These are phyloP conservation scores for Effrenium voratum DNA, from an alignment of 73 alveolate genomes.

Conservation along the genomic window DNA sequence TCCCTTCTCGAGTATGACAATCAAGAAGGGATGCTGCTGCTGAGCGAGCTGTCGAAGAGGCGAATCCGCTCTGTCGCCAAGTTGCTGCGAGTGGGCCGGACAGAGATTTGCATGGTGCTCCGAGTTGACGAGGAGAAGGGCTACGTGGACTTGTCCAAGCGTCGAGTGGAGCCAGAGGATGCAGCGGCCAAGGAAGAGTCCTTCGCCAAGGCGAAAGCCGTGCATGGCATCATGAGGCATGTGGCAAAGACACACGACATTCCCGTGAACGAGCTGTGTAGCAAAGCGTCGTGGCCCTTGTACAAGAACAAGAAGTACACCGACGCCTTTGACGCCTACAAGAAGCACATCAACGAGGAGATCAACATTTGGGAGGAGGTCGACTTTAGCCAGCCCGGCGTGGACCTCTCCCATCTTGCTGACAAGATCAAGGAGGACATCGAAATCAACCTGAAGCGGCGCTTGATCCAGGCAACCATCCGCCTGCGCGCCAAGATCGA, in stretches of 20 bases:
- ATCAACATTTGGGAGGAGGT: conserved; percentile 63
- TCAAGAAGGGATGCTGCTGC: conserved; percentile 97
- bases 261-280: conserved; percentile 87
- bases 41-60: conserved; percentile 97
- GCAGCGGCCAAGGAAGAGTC: conserved; percentile 87
- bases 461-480: conserved; percentile 90
- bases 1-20: conserved; percentile 97
- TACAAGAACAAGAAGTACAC: conserved; percentile 78
- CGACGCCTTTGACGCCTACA: conserved; percentile 80
- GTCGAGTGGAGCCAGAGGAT: conserved; percentile 94
- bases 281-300: conserved; percentile 83
- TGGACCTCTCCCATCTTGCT: conserved; percentile 70
- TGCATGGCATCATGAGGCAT: conserved; percentile 92
- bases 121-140: conserved; percentile 98
- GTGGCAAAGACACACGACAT: conserved; percentile 78
- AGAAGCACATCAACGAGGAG: conserved; percentile 92
- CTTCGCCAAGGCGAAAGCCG: conserved; percentile 90
- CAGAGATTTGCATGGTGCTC: conserved; percentile 97
- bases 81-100: conserved; percentile 97
- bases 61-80: conserved; percentile 94
- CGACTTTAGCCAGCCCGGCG: conserved; percentile 79
- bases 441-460: conserved; percentile 75
- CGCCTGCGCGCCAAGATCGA: conserved; percentile 85
- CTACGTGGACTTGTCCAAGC: conserved; percentile 98
- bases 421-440: conserved; percentile 85